These are phyloP conservation scores for Diospyros lotus DNA, from an alignment of 148 eudicot species.

Conservation along the genomic window DNA sequence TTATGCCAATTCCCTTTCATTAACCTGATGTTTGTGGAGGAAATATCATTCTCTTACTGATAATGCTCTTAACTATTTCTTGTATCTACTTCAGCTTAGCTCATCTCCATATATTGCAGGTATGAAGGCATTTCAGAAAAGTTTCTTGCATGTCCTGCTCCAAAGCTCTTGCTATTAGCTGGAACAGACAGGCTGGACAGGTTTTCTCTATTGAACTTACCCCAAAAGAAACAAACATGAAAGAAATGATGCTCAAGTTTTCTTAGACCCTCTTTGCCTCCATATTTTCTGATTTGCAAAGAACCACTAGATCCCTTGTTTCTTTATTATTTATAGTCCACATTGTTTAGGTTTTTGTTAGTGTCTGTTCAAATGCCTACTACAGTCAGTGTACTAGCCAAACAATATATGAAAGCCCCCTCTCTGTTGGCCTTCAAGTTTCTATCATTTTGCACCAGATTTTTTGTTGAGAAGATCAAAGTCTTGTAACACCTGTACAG, in stretches of 20 bases:
- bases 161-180: constrained; percentile 83
- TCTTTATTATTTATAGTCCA: too few relatives aligned
- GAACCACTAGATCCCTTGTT: too few relatives aligned
- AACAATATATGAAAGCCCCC: too few relatives aligned
- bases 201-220: constrained; percentile 26
- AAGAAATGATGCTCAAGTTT: neutral
- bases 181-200: constrained; percentile 98
- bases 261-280: neutral
- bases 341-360: too few relatives aligned
- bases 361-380: too few relatives aligned
- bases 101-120: constrained; percentile 41
- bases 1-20: neutral
- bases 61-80: neutral
- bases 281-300: too few relatives aligned
- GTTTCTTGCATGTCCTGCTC: constrained; percentile 66
- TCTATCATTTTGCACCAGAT: neutral
- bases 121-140: constrained; percentile 95
- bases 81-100: neutral
- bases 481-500: neutral
- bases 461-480: too few relatives aligned
- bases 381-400: too few relatives aligned
- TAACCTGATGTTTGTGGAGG: constrained; percentile 3
- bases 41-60: too few relatives aligned
- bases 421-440: neutral
- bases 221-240: neutral